Percentiles rank a stretch among this genome's conserved stretches.
phyloP scores from a whole-genome alignment of 805 yeast species.

The Schizosaccharomyces cryophilus region DNA sequence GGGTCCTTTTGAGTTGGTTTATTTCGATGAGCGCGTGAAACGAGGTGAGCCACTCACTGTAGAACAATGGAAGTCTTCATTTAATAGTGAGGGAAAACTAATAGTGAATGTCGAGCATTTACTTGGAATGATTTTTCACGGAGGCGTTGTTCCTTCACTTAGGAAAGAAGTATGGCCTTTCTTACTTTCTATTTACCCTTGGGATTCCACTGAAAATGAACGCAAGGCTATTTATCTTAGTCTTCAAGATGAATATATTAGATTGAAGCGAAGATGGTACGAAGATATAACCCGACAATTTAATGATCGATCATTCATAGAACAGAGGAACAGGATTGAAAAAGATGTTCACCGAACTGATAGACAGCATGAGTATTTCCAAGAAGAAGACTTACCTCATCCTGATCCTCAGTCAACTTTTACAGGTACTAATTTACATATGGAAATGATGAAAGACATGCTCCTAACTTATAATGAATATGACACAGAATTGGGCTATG shows the following conservation, averaged over 20 bases:
- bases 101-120: conserved; percentile 54
- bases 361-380: conserved; percentile 44
- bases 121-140: conserved; percentile 67
- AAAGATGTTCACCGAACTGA: conserved; percentile 88
- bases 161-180: conserved; percentile 71
- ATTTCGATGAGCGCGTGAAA: conserved; percentile 31
- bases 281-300: conserved; percentile 29
- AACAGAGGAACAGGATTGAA: conserved; percentile 71
- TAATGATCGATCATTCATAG: conserved; percentile 52
- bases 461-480: conserved; percentile 66
- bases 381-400: conserved; percentile 20
- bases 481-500: conserved; percentile 70
- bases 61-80: conserved; percentile 65
- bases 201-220: conserved; percentile 59
- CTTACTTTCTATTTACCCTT: conserved; percentile 58
- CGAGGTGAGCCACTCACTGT: conserved; percentile 41
- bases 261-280: conserved; percentile 49
- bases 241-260: conserved; percentile 32
- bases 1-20: conserved; percentile 21
- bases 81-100: conserved; percentile 52
- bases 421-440: conserved; percentile 54
- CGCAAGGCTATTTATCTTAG: conserved; percentile 33
- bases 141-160: conserved; percentile 41
- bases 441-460: conserved; percentile 48
- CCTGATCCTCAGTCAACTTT: conserved; percentile 22